Evolutionary conservation across 1,284 basidiomycete genomes (phyloP), one percentile per base, ranked within the genome.

Genomic region (Jaminaea rosea): DNA sequence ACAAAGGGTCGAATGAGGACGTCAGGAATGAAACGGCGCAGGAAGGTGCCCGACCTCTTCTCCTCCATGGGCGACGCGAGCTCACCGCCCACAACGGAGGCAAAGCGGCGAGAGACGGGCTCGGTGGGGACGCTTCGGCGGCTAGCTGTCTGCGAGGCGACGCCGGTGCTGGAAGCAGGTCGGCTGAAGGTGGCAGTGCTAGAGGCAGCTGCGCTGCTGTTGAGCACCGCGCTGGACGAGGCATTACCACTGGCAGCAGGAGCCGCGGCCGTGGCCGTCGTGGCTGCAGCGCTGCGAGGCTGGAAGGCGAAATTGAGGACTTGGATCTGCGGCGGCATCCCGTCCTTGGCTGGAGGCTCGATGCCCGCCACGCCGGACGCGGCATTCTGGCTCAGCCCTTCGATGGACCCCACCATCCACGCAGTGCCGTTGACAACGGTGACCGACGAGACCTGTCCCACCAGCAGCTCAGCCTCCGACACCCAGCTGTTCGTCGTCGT

Each of bases 381-480:
- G 1, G 71, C 56, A 46, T 76, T 74, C 21, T 61, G 55, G 26
- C 76, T 72, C 4, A 75, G 59, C 8, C 77, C 78, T 10, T 64
- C 47, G 48, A 79, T 72, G 44, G 70, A 69, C 4, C 79, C 79
- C 7, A 76, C 78, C 8, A 79, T 51, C 62, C 73, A 77, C 3
- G 62, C 60, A 7, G 44, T 50, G 50, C 68, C 69, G 8, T 31
- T 45, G 79, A 74, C 1, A 77, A 69, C 41, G 81, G 83, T 53
- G n/a, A 86, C 78, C 49, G 87, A 82, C 0, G 84, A 79, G 75
- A 92, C 81, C 52, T 78, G 80, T 21, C 90, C 91, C 48, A 64
- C 51, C 2, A 67, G 53, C 29, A 67, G 55, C 29, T 50, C 51
- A 39, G 48, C n/a, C 46, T 69, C 55, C 3, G 53, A 47, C 50